Evolutionary conservation across 208 protist species (phyloP), one percentile per base, ranked within the genome.

Genomic region (Wallacemonas sp.): DNA sequence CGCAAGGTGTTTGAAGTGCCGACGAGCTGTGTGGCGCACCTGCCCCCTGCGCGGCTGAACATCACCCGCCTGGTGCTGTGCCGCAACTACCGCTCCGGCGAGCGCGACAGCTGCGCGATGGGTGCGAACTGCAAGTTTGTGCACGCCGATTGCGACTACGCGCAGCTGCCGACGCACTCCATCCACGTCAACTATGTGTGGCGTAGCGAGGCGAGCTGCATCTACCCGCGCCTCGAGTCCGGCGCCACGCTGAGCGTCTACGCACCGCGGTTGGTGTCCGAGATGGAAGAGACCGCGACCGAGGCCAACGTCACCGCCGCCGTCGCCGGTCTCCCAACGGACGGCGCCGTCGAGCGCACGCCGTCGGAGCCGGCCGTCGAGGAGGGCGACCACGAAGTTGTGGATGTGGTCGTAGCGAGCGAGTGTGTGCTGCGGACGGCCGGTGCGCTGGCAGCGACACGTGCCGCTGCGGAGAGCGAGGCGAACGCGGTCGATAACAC

Each of bases 151-250:
- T 80, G 79, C 66, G 81, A 86, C 70, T 63, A 67, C 57, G 41
- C 39, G 44, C 72, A 57, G 45, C 72, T 93, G 44, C 74, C 76
- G 33, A 72, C 78, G 16, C 77, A 76, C 71, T 77, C 88, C 20
- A 86, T 94, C 62, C 88, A 94, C 74, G 84, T 91, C 44, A 89
- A 94, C 72, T 94, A 94, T 74, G 76, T 88, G 29, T 94, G 82
- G 80, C 78, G 75, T n/a, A 54, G 76, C 54, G 82, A 84, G 64
- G 74, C 65, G 16, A 26, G 72, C 25, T 91, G 84, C 83, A 89
- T 76, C 28, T 94, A 94, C 68, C 57, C 72, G 4, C 82, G 85
- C n/a, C 78, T 92, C 32, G 52, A 77, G 74, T 0, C 57, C 76
- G 28, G 71, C 65, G 16, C 14, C 57, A 48, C 25, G 63, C 20